These are phyloP conservation scores for Botrytis medusae DNA, from an alignment of 2,329 filamentous ascomycete species.

Conservation along the genomic window DNA sequence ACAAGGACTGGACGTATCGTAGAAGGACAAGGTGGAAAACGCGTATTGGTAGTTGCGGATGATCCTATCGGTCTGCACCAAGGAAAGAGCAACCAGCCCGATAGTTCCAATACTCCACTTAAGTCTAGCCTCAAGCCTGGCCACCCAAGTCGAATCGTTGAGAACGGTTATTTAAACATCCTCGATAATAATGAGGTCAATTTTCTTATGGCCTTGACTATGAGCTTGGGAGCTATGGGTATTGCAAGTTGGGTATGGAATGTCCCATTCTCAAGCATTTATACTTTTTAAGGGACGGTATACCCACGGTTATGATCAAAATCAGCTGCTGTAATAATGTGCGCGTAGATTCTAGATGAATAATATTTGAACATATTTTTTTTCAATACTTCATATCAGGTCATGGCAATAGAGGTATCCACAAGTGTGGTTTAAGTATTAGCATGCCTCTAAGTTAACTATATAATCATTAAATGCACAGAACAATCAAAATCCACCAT, in stretches of 20 bases:
- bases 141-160: conserved; percentile 52
- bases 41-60: conserved; percentile 49
- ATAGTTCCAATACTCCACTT: conserved; percentile 51
- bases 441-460: neutral
- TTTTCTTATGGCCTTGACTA: conserved; percentile 79
- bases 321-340: neutral
- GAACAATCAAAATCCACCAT: neutral
- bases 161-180: conserved; percentile 66
- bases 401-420: neutral
- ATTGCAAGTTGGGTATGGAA: conserved; percentile 62
- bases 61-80: conserved; percentile 38
- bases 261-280: conserved; percentile 45
- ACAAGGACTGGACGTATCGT: conserved; percentile 81
- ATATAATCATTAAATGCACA: neutral
- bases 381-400: neutral
- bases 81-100: conserved; percentile 45
- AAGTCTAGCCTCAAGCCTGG: conserved; percentile 54
- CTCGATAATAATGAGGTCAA: conserved; percentile 97
- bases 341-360: neutral
- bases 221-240: conserved; percentile 77
- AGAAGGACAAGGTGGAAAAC: conserved; percentile 75
- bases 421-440: neutral
- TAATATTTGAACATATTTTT: neutral
- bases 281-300: neutral
- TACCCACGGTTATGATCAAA: neutral